Evolutionary conservation across 208 protist genomes (phyloP).

Genomic region (Borovskyia barvae): DNA sequence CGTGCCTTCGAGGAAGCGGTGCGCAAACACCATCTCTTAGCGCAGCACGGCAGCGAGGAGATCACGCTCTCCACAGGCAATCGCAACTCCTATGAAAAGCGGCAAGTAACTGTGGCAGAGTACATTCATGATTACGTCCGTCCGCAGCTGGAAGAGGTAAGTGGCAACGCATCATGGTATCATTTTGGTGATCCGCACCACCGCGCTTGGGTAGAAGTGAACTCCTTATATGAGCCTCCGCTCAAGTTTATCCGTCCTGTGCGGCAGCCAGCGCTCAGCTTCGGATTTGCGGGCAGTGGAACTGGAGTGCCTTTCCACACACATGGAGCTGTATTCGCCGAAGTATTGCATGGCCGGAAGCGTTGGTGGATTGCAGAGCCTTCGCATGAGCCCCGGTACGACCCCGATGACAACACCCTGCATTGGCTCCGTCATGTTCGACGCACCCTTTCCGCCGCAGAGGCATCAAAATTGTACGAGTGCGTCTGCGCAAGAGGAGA

Average conservation of each 20-base stretch:
- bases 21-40: constrained; percentile 20
- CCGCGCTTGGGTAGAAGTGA: constrained; percentile 21
- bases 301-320: constrained; percentile 52
- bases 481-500: constrained; percentile 39
- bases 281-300: constrained; percentile 41
- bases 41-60: constrained; percentile 21
- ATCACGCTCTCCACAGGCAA: constrained; percentile 42
- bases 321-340: constrained; percentile 46
- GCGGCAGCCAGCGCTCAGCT: constrained; percentile 30
- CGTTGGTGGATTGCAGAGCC: constrained; percentile 36
- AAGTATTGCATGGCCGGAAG: constrained; percentile 42
- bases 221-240: constrained; percentile 19
- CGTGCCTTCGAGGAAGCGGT: background rate
- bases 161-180: constrained; percentile 31
- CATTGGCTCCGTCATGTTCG: constrained; percentile 23
- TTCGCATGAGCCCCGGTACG: constrained; percentile 16
- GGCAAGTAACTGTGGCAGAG: constrained; percentile 5
- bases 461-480: constrained; percentile 7
- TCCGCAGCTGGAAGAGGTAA: constrained; percentile 10
- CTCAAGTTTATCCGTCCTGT: constrained; percentile 9
- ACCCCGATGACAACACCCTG: constrained; percentile 32
- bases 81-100: constrained; percentile 39
- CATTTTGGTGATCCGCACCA: constrained; percentile 45
- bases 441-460: constrained; percentile 9
- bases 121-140: constrained; percentile 21